Conservation (phyloP, 192 early-diverging fungal species). For the Linderina pennispora region DNA sequence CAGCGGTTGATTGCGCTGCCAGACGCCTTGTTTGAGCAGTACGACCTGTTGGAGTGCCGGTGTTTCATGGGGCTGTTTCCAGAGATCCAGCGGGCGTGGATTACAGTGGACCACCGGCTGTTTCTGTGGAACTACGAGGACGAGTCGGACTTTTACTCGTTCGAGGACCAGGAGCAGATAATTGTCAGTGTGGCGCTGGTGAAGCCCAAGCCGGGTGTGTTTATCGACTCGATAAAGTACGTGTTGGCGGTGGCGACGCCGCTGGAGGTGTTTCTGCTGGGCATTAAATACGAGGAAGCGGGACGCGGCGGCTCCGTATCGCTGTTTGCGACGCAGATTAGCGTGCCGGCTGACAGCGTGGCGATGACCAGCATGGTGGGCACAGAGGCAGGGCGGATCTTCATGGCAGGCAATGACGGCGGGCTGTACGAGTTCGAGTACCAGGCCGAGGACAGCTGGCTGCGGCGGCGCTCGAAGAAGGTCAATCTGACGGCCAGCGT, state of each 20-base stretch:
- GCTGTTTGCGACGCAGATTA: slow-evolving; percentile 75
- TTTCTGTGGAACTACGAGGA: slow-evolving; percentile 91
- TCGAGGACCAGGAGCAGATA: slow-evolving; percentile 84
- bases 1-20: slow-evolving; percentile 65
- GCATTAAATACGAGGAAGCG: slow-evolving; percentile 50
- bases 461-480: slow-evolving; percentile 69
- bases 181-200: slow-evolving; percentile 83
- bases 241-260: slow-evolving; percentile 84
- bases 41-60: slow-evolving; percentile 66
- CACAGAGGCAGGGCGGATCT: slow-evolving; percentile 75
- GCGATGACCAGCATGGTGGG: slow-evolving; percentile 75
- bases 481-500: slow-evolving; percentile 64
- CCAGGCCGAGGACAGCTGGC: slow-evolving; percentile 83
- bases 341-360: slow-evolving; percentile 73
- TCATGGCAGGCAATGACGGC: slow-evolving; percentile 84
- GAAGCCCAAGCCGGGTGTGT: slow-evolving; percentile 68
- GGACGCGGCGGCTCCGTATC: slow-evolving; percentile 49
- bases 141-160: slow-evolving; percentile 62
- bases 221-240: slow-evolving; percentile 76
- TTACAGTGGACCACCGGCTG: slow-evolving; percentile 81
- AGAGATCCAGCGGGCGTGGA: slow-evolving; percentile 86
- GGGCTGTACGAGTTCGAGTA: slow-evolving; percentile 86
- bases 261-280: slow-evolving; percentile 76
- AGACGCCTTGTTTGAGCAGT: slow-evolving; percentile 69
- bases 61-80: slow-evolving; percentile 90